Base-by-base conservation (phyloP, 148 eudicot species). In the Diospyros kaki region DNA sequence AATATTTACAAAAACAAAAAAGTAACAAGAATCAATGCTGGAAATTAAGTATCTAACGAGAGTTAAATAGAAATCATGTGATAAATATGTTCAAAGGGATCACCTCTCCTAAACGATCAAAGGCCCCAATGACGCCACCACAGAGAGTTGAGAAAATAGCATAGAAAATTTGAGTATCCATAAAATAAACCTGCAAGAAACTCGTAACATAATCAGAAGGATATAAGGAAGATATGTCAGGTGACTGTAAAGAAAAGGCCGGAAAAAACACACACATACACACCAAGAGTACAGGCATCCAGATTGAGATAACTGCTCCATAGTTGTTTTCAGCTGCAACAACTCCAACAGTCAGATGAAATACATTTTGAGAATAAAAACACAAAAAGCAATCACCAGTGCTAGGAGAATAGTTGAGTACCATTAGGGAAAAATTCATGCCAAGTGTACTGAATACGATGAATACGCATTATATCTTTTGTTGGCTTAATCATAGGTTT, bases 161-260 rank as follows among this genome's bases (percentile, higher is more conserved):
- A 81, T 92, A 92, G 96, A 95, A 94, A 66, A 94, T 90, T 77
- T 94, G 98, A 42, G 91, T 83, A 81, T 94, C 98, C 98, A 94
- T 92, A 81, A 94, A 94, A 80, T 92, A 94, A 72, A 94, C 96
- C 98, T 94, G 91, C 77, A 83, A 45, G 70, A 58, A 56, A 69
- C 54, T 75, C 68, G 54, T 54, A 63, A 62, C 18, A 66, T 17
- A 46, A 54, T 4, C 4, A n/a, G 39, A 45, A 42, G 15, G 52
- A 65, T 1, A 65, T 61, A 40, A 15, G 62, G 44, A 4, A 51
- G 50, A 12, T 40, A 14, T 56, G 48, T 71, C 60, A 75, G 64
- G 73, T 45, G 4, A 13, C 56, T 71, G 60, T 44, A 43, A 65
- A 72, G 18, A 55, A 77, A 45, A 73, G 54, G 56, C 56, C 48